phyloP scores from a whole-genome alignment of 2,329 filamentous ascomycete genomes.

The Hypoxylon sp. region DNA sequence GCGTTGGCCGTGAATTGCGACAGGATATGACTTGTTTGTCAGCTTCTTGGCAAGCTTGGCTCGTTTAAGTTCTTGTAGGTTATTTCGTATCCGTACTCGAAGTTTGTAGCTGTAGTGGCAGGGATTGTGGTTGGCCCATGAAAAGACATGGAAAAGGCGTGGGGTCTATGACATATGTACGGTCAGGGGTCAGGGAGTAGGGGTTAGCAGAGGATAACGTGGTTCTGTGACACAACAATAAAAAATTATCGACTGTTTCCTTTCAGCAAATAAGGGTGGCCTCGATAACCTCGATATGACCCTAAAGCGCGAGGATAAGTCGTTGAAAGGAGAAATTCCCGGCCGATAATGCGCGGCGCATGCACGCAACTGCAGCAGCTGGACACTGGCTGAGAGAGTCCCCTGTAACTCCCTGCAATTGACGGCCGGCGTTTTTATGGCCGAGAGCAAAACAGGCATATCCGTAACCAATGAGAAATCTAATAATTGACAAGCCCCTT shows the following conservation, averaged over 20 bases:
- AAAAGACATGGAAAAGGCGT: constrained; percentile 17
- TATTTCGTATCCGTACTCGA: constrained; percentile 13
- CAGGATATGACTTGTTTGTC: constrained; percentile 18
- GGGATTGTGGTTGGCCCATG: constrained; percentile 14
- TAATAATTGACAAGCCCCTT: constrained; percentile 24
- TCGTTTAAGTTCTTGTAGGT: not conserved
- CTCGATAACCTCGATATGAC: not conserved
- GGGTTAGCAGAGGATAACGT: not conserved
- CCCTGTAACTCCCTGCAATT: constrained; percentile 15
- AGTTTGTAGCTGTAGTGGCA: not conserved
- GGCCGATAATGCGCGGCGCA: constrained; percentile 23
- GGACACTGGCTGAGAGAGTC: not conserved
- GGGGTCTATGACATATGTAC: constrained; percentile 16
- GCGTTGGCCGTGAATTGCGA: constrained; percentile 31
- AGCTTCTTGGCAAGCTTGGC: not conserved
- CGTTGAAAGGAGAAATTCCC: constrained; percentile 16
- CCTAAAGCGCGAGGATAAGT: not conserved
- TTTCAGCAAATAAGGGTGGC: not conserved
- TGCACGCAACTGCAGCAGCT: constrained; percentile 29
- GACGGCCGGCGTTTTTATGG: constrained; percentile 33
- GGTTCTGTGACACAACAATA: constrained; percentile 10
- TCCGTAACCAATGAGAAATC: constrained; percentile 27
- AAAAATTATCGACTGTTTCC: constrained; percentile 9
- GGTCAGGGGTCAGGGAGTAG: constrained; percentile 5
- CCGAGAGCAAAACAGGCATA: constrained; percentile 21